Evolutionary conservation across 192 early-diverging fungal genomes (phyloP), one percentile per base, ranked within the genome.

Genomic region (Podila epicladia): DNA sequence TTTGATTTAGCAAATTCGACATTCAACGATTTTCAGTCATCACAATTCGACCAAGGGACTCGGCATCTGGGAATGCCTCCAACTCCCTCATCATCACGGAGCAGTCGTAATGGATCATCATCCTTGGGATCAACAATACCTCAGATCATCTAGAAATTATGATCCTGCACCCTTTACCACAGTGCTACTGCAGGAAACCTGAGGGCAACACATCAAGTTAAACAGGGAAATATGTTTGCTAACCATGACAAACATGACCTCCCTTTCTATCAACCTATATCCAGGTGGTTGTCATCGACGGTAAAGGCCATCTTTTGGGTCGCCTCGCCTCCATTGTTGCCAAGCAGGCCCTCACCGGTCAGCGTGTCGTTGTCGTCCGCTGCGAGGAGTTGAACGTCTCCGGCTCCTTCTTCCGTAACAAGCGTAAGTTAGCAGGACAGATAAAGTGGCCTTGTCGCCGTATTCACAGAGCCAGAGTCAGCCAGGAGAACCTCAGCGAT

Each of bases 351-450:
- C 94, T 99, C 76, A 95, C 92, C 87, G 98, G 98, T 82, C 97
- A 99, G 91, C 94, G 92, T 89, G 91, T 99, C 74, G 95, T 96
- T 79, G 87, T 99, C 84, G 97, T 99, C 73, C 96, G 98, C 83
- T 96, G 95, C 87, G 98, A 99, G 90, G 97, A 97, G 84, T 91
- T 99, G 86, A 98, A 98, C 88, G 95, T 99, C 66, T 93, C 95
- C 82, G 98, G 97, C 75, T 91, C 93, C 74, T 99, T 96, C 93
- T 98, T 98, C 94, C 91, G 98, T 84, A 97, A 98, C 95, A 98
- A 99, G 94, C 89, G 94, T 95, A 89, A 88, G 90, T 29, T 29
- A 29, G 29, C 1, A 29, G 29, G 29, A 1, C 29, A 29, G 29
- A 29, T 1, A 29, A 29, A 29, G 29, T 1, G 3, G 29, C 29